Evolutionary conservation across 1,284 basidiomycete species (phyloP).

Genomic region (Erythrobasidium hasegawianum): DNA sequence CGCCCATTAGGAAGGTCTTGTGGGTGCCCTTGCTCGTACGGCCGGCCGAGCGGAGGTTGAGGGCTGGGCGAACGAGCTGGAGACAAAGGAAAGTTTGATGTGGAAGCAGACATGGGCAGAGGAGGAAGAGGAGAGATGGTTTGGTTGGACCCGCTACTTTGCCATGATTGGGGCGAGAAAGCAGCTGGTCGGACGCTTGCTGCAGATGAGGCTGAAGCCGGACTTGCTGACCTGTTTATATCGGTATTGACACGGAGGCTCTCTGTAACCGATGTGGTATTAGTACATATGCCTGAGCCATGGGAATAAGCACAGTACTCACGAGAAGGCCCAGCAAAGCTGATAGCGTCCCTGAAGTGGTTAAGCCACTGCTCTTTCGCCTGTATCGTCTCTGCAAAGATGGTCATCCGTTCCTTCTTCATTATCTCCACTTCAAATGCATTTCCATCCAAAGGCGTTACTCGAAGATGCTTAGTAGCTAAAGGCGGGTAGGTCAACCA

Average conservation of each 20-base stretch:
- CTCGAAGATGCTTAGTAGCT: conserved; percentile 78
- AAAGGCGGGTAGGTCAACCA: conserved; percentile 93
- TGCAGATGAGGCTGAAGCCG: conserved; percentile 9
- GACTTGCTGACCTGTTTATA: conserved; percentile 8
- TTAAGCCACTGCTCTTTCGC: conserved; percentile 35
- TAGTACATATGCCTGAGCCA: not conserved
- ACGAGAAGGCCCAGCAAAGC: conserved; percentile 17
- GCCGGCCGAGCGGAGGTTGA: conserved; percentile 4
- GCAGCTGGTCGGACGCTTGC: conserved; percentile 1
- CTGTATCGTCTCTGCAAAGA: conserved; percentile 38
- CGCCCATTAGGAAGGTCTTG: not conserved
- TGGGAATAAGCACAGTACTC: no score
- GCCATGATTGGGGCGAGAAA: conserved; percentile 8
- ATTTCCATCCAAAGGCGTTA: conserved; percentile 53
- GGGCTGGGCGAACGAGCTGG: conserved; percentile 18
- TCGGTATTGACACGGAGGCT: conserved; percentile 28
- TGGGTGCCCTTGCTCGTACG: conserved; percentile 14
- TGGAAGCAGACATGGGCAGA: conserved; percentile 20
- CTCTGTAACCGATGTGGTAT: no score
- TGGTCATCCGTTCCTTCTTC: conserved; percentile 75
- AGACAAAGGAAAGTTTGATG: conserved; percentile 28
- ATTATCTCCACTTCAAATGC: conserved; percentile 75
- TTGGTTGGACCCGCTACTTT: conserved; percentile 9
- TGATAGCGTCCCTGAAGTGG: conserved; percentile 27
- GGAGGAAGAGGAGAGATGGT: conserved; percentile 18